phyloP scores from a whole-genome alignment of 1,284 basidiomycete species.

The Tausonia pullulans region DNA sequence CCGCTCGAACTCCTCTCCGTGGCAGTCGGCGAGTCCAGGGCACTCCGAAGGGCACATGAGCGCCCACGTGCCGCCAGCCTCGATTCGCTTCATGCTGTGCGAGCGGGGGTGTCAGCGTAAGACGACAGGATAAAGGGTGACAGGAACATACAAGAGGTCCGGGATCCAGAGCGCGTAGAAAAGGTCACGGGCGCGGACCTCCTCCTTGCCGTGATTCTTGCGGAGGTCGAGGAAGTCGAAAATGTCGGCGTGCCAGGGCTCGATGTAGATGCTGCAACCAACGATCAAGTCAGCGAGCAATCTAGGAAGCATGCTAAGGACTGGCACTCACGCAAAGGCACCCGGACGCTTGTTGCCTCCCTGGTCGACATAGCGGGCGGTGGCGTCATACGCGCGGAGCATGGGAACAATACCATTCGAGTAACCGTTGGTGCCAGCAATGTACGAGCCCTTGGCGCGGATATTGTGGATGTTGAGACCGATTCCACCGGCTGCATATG shows the following conservation, averaged over 20 bases:
- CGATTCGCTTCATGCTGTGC: conserved; percentile 80
- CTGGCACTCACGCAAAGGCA: conserved; percentile 59
- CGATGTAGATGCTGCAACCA: conserved; percentile 59
- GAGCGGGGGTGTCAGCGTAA: conserved; percentile 1
- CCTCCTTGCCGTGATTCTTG: conserved; percentile 99
- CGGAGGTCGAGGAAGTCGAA: conserved; percentile 97
- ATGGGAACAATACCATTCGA: conserved; percentile 99
- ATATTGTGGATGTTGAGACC: conserved; percentile 95
- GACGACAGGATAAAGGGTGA: background rate
- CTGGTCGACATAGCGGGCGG: conserved; percentile 97
- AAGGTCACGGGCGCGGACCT: conserved; percentile 88
- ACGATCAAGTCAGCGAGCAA: background rate
- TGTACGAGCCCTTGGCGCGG: conserved; percentile 85
- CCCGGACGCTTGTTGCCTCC: conserved; percentile 99
- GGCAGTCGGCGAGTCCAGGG: conserved; percentile 78
- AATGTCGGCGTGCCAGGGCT: conserved; percentile 96
- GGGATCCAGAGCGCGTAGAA: conserved; percentile 99
- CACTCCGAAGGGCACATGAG: conserved; percentile 98
- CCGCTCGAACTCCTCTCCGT: conserved; percentile 82
- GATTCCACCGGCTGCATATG: conserved; percentile 69
- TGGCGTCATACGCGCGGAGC: conserved; percentile 97
- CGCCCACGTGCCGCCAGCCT: conserved; percentile 80
- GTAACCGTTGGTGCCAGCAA: conserved; percentile 92
- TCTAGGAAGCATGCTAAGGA: background rate
- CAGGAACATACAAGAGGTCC: conserved; percentile 72